These are phyloP conservation scores for Boletus fagicola DNA, from an alignment of 768 basidiomycete species.

Conservation along the genomic window DNA sequence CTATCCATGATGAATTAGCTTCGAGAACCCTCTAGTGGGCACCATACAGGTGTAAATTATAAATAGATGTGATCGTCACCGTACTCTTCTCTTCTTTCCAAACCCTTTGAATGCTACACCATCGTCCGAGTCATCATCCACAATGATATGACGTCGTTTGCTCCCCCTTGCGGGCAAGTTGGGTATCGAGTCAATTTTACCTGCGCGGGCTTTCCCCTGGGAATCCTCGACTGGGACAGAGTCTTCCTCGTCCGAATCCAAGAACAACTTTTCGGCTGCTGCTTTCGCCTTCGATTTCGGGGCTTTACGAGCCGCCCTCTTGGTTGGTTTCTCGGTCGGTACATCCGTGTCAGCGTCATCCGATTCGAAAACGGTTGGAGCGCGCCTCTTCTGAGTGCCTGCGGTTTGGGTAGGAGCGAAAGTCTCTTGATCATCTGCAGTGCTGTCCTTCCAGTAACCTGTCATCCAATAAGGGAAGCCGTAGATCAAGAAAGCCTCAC, in stretches of 20 bases:
- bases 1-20: conserved; percentile 69
- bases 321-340: conserved; percentile 15
- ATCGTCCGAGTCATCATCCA: conserved; percentile 71
- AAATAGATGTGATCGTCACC: conserved; percentile 5
- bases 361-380: conserved; percentile 39
- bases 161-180: conserved; percentile 11
- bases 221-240: not conserved
- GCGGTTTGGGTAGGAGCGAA: conserved; percentile 19
- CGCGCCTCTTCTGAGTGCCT: conserved; percentile 24
- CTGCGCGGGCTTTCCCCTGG: conserved; percentile 2
- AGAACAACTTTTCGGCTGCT: conserved; percentile 44
- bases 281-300: conserved; percentile 29
- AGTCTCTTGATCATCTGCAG: conserved; percentile 18
- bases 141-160: conserved; percentile 38
- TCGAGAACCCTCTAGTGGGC: conserved; percentile 4
- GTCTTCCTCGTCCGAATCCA: conserved; percentile 49
- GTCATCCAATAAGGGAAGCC: conserved; percentile 1
- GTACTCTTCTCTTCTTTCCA: conserved; percentile 30
- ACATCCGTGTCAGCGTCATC: conserved; percentile 35
- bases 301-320: conserved; percentile 21
- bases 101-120: conserved; percentile 71
- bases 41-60: conserved; percentile 2
- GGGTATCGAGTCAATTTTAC: conserved; percentile 5
- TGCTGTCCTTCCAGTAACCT: conserved; percentile 59
- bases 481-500: not conserved